Percentiles rank a stretch among this genome's conserved stretches.
phyloP scores from a whole-genome alignment of 2,329 filamentous ascomycete species.

The Geosmithia putterillii region DNA sequence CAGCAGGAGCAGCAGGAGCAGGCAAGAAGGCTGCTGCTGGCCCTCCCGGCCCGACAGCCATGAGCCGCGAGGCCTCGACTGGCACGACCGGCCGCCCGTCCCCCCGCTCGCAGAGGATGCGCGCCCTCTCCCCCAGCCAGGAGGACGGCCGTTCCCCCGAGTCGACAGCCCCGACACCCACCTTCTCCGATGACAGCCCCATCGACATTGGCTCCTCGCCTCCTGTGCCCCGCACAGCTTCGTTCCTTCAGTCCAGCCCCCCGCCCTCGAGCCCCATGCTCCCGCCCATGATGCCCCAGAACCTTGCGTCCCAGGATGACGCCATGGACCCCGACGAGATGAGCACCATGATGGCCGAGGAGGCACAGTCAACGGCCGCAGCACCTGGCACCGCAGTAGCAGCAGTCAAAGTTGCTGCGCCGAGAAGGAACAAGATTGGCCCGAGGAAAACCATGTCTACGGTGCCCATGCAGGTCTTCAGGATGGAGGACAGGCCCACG shows the following conservation, averaged over 20 bases:
- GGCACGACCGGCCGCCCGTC: conserved; percentile 29
- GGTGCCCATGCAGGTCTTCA: conserved; percentile 30
- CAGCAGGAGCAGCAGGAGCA: conserved; percentile 1
- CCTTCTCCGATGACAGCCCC: conserved; percentile 53
- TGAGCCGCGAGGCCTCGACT: conserved; percentile 35
- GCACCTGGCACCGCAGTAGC: not conserved
- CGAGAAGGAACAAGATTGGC: not conserved
- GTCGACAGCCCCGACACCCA: conserved; percentile 33
- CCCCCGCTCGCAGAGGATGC: conserved; percentile 21
- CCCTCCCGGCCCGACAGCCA: conserved; percentile 36
- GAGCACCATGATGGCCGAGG: conserved; percentile 57
- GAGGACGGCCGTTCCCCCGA: conserved; percentile 44
- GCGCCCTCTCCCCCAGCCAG: conserved; percentile 28
- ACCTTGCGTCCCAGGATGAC: conserved; percentile 52
- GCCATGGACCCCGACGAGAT: conserved; percentile 76
- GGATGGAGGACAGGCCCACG: conserved; percentile 20
- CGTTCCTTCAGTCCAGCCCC: conserved; percentile 45
- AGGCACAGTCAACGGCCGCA: conserved; percentile 11
- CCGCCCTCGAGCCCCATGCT: conserved; percentile 71
- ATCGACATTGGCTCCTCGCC: conserved; percentile 83
- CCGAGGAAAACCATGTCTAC: conserved; percentile 8
- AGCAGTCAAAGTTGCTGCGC: not conserved
- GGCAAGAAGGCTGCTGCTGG: not conserved
- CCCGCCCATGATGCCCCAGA: conserved; percentile 47
- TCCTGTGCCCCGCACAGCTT: conserved; percentile 55